Conservation (phyloP, 176 grass and related monocot genomes). For the Ensete glaucum region DNA sequence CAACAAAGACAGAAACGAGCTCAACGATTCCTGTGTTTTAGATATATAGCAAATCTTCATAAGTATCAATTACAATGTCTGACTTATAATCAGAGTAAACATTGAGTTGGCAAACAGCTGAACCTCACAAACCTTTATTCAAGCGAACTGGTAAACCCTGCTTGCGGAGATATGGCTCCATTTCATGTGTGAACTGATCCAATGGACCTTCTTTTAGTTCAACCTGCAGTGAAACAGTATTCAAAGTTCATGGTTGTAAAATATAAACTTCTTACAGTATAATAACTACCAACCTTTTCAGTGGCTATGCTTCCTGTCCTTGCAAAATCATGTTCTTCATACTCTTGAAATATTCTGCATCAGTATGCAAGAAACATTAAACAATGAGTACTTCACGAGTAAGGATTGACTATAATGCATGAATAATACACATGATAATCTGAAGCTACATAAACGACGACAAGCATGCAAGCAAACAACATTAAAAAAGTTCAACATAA, state of each 20-base stretch:
- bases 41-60: background rate
- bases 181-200: constrained; percentile 92
- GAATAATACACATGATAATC: background rate
- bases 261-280: background rate
- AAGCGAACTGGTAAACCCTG: constrained; percentile 87
- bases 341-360: constrained; percentile 60
- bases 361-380: background rate
- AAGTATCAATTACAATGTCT: background rate
- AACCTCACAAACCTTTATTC: constrained; percentile 62
- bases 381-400: background rate
- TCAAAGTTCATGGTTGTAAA: background rate
- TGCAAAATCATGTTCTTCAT: constrained; percentile 75
- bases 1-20: constrained; percentile 75
- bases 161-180: constrained; percentile 82
- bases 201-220: constrained; percentile 91
- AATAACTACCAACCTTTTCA: constrained; percentile 41
- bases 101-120: background rate
- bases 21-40: constrained; percentile 56
- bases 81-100: background rate
- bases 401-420: background rate
- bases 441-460: background rate
- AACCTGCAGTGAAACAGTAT: constrained; percentile 29
- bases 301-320: constrained; percentile 61
- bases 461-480: background rate
- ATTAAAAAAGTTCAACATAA: too few relatives aligned